Evolutionary conservation across 306 rosid genomes (phyloP), one percentile per base, ranked within the genome.

Genomic region (Dalbergia cochinchinensis): DNA sequence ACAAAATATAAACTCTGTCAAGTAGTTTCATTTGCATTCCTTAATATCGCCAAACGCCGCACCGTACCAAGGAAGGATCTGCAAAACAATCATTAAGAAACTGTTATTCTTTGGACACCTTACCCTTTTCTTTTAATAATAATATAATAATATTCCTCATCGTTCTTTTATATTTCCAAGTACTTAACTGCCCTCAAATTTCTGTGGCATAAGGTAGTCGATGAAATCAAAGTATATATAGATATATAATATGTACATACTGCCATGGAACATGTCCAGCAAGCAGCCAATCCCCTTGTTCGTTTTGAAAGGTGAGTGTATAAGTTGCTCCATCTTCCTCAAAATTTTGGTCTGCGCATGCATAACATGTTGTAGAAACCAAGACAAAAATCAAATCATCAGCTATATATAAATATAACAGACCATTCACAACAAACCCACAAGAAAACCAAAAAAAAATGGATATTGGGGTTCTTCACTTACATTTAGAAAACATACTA

Each of bases 231-330:
- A 20, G 22, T 20, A 1, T 20, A 1, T 20, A 20, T 20, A 20
- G 0, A 20, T 20, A 20, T 20, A 26, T 26, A 5, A 72, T 13
- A 76, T 15, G 16, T 13, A 74, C 97, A 1, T 89, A 90, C 97
- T 82, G 86, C 98, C 98, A 94, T 59, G 97, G 92, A 79, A 90
- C 88, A 74, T 90, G 91, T 66, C 86, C 87, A 6, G 90, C 89
- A 70, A 86, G 87, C 80, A 82, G 76, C 97, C 97, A 89, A 48
- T 91, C 83, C 59, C 97, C 98, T 73, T 86, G 90, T 71, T 82
- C 80, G 73, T 90, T 91, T 65, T 86, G 90, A 83, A 91, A 90
- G 31, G 86, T 74, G 55, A 94, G 88, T 13, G 79, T 82, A 64
- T 83, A 90, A 66, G 69, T 71, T 71, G 69, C 83, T 34, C 53